A percentile compares a stretch with the other conserved stretches of the same genome.
These are phyloP conservation scores for Coniella lustricola DNA, from an alignment of 2,329 filamentous ascomycete genomes.

Conservation along the genomic window DNA sequence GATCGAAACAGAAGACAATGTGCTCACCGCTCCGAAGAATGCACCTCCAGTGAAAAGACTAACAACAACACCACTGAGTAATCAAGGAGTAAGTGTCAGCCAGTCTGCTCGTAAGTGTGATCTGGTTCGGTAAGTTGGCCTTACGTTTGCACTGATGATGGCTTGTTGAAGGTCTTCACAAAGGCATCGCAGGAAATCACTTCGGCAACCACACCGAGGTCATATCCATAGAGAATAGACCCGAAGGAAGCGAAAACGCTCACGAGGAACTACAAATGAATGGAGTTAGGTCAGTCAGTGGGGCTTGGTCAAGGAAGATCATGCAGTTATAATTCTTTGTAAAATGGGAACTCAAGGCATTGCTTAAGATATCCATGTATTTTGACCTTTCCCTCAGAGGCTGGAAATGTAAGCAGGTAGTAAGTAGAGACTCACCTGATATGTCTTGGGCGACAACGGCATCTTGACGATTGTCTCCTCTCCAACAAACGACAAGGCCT, in stretches of 20 bases:
- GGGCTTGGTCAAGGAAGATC: constrained; percentile 1
- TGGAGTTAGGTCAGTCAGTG: too few species aligned
- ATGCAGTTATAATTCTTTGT: background rate
- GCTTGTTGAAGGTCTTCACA: constrained; percentile 17
- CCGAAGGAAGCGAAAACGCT: constrained; percentile 49
- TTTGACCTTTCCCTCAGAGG: too few species aligned
- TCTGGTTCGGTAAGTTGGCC: constrained; percentile 9
- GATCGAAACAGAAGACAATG: background rate
- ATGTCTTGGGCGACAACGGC: constrained; percentile 17
- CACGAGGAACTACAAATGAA: constrained; percentile 37
- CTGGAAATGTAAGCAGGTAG: too few species aligned
- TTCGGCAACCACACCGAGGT: constrained; percentile 46
- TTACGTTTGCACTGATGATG: constrained; percentile 31
- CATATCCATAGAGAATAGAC: constrained; percentile 48
- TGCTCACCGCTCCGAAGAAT: constrained; percentile 54
- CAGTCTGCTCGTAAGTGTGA: constrained; percentile 11
- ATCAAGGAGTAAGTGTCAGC: background rate
- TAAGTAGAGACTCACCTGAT: constrained; percentile 12
- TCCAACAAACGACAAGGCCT: background rate
- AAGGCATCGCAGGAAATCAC: constrained; percentile 40
- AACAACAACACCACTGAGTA: constrained; percentile 58
- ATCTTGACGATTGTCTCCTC: constrained; percentile 9
- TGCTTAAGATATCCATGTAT: too few species aligned
- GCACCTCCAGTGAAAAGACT: constrained; percentile 74
- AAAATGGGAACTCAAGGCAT: background rate